phyloP scores from a whole-genome alignment of 495 filamentous ascomycete genomes.

The Pyrenula massariospora region DNA sequence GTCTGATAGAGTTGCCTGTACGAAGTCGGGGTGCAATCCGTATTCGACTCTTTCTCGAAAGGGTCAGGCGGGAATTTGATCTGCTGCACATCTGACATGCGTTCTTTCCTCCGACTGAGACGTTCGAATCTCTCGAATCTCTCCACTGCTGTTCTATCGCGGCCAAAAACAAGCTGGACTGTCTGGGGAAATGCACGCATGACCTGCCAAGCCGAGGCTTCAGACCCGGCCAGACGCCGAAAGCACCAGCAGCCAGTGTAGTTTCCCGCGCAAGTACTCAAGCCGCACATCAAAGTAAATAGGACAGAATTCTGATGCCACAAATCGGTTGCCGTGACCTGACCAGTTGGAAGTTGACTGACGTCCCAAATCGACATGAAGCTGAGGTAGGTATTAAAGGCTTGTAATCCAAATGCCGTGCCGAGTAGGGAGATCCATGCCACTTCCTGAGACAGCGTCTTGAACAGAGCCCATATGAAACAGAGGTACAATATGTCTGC shows the following conservation, averaged over 20 bases:
- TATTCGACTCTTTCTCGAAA: neutral
- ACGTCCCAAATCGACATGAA: neutral
- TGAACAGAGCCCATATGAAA: too few species aligned
- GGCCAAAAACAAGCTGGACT: neutral
- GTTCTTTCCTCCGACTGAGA: neutral
- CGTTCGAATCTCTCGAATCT: neutral
- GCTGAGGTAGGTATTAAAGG: neutral
- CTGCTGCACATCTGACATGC: neutral
- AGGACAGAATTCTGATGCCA: neutral
- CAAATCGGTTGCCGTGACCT: neutral
- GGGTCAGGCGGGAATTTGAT: neutral
- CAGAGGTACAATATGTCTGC: too few species aligned
- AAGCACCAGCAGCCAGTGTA: neutral
- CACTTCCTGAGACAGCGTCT: neutral
- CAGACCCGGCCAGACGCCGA: neutral
- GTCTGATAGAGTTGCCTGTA: neutral
- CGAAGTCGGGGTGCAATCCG: neutral
- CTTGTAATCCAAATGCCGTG: neutral
- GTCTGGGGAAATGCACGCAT: neutral
- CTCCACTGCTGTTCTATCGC: neutral
- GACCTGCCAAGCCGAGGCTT: neutral
- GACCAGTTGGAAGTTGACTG: neutral
- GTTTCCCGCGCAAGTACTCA: neutral
- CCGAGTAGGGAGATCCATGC: neutral
- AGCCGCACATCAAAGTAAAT: neutral